phyloP scores from a whole-genome alignment of 257 asterid genomes.

The Anisodus tanguticus region DNA sequence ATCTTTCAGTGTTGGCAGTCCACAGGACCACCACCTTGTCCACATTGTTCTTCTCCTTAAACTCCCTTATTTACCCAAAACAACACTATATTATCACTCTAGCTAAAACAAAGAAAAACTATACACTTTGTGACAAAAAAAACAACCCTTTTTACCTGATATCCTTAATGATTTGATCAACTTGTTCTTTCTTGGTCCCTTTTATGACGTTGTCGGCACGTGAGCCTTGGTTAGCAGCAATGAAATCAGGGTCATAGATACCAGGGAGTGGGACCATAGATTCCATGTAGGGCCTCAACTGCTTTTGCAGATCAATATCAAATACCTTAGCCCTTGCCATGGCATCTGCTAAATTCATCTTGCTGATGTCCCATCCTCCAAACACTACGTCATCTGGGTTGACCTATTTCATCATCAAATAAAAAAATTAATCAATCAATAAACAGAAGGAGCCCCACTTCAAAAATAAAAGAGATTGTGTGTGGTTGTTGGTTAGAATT shows the following conservation, averaged over 20 bases:
- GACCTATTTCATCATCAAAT: constrained; percentile 54
- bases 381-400: constrained; percentile 91
- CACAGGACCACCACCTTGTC: constrained; percentile 89
- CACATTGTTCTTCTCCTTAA: constrained; percentile 81
- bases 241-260: constrained; percentile 91
- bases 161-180: constrained; percentile 77
- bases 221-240: constrained; percentile 96
- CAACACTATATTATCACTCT: not conserved
- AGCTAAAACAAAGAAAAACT: not conserved
- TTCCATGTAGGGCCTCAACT: constrained; percentile 96
- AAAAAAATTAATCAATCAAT: not conserved
- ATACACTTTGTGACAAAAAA: not conserved
- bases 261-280: constrained; percentile 99
- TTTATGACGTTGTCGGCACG: constrained; percentile 87
- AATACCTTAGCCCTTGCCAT: constrained; percentile 94
- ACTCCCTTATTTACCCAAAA: constrained; percentile 60
- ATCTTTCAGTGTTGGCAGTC: constrained; percentile 99
- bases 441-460: not conserved
- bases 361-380: constrained; percentile 99
- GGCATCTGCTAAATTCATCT: constrained; percentile 93
- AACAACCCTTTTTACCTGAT: constrained; percentile 54
- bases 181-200: constrained; percentile 87
- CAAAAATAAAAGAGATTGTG: too few species aligned
- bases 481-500: too few species aligned
- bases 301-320: constrained; percentile 94